Percentiles rank a stretch among this genome's conserved stretches.
These are phyloP conservation scores for Lactarius tabidus DNA, from an alignment of 768 basidiomycete genomes.

Conservation along the genomic window DNA sequence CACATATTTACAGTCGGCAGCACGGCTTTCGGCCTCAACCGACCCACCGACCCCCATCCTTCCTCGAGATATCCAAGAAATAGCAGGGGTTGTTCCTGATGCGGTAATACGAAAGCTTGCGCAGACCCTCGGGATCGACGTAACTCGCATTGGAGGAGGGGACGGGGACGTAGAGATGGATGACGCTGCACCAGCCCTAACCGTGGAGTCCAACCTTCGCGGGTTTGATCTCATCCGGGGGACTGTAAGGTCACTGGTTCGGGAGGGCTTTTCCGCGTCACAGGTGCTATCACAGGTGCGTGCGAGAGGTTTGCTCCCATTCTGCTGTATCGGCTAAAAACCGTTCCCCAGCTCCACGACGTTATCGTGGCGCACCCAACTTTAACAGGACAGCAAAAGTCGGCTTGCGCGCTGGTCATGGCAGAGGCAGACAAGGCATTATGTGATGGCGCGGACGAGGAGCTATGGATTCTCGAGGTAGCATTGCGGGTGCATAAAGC, in stretches of 20 bases:
- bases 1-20: slow-evolving; percentile 95
- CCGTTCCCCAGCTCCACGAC: slow-evolving; percentile 73
- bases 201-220: slow-evolving; percentile 30
- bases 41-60: slow-evolving; percentile 71
- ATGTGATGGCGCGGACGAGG: slow-evolving; percentile 96
- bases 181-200: slow-evolving; percentile 23
- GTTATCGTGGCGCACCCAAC: slow-evolving; percentile 79
- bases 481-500: slow-evolving; percentile 75
- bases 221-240: slow-evolving; percentile 61
- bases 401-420: slow-evolving; percentile 73
- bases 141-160: slow-evolving; percentile 34
- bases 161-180: slow-evolving; percentile 49
- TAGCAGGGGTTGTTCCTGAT: slow-evolving; percentile 91
- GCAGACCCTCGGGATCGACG: slow-evolving; percentile 65
- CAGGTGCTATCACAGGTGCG: slow-evolving; percentile 86
- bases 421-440: slow-evolving; percentile 96
- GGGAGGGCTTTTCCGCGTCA: slow-evolving; percentile 89
- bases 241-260: slow-evolving; percentile 71
- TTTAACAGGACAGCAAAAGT: slow-evolving; percentile 76
- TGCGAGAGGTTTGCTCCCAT: slow-evolving; percentile 15
- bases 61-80: slow-evolving; percentile 84
- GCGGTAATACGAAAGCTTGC: slow-evolving; percentile 66
- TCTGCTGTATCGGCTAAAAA: slow-evolving; percentile 28
- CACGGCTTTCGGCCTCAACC: slow-evolving; percentile 75
- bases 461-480: slow-evolving; percentile 89